These are phyloP conservation scores for Salix suchowensis DNA, from an alignment of 345 rosid species.

Conservation along the genomic window DNA sequence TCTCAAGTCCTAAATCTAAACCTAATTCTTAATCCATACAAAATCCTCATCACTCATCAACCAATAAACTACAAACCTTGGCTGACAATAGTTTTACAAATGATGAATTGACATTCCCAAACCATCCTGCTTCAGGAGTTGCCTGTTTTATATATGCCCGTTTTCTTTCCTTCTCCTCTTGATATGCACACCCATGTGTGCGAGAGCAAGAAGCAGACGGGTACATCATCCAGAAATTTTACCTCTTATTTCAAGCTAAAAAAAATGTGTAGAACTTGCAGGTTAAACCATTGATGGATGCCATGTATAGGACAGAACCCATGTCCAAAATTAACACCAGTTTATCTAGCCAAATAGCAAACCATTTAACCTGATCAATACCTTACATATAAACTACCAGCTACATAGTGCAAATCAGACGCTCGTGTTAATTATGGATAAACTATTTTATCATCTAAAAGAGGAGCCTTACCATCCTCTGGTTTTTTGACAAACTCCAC, in stretches of 20 bases:
- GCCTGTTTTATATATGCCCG: too few species aligned
- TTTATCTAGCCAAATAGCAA: neutral
- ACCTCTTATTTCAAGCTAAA: neutral
- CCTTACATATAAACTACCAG: neutral
- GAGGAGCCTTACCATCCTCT: conserved; percentile 48
- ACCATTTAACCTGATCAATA: neutral
- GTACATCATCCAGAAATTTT: neutral
- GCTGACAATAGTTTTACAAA: too few species aligned
- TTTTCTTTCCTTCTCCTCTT: too few species aligned
- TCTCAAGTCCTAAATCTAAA: too few species aligned
- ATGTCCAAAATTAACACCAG: neutral
- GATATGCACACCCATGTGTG: too few species aligned
- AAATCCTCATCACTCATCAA: too few species aligned
- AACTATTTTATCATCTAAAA: neutral
- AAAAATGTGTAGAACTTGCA: neutral
- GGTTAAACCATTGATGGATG: neutral
- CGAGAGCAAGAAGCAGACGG: neutral
- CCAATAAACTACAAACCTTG: too few species aligned
- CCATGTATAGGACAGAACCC: neutral
- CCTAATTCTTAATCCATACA: too few species aligned
- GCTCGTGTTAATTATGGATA: neutral
- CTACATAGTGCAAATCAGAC: neutral
- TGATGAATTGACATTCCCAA: too few species aligned
- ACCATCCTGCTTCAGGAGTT: too few species aligned
- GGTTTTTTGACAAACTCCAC: conserved; percentile 91